Base-by-base conservation (phyloP, 352 stramenopile genomes). In the Heterotrichella gracilis region DNA sequence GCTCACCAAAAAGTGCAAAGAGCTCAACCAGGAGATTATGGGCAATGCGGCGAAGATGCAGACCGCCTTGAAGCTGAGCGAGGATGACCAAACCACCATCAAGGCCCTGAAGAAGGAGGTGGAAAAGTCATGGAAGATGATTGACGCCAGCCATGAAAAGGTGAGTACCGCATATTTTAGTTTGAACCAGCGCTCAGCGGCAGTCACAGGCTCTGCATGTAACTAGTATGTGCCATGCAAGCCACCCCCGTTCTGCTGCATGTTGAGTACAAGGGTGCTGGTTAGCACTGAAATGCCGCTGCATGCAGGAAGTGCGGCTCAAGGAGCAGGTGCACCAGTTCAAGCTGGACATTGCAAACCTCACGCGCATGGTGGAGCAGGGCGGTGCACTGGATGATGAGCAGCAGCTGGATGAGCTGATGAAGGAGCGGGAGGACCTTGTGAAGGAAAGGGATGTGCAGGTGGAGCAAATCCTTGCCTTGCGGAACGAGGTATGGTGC, bases 41-140 rank as follows among this genome's bases (percentile, higher is more conserved):
- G 94, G 92, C 78, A 95, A 94, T 74, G 86, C 85, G 21, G 84
- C 86, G 25, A 94, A 95, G 72, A 85, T 95, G 42, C 84, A 94
- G 73, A 92, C 84, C 20, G 87, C 87, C 19, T 78, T 95, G 24
- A 92, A 94, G 75, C 79, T 94, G 53, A 85, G 84, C 42, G 84
- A 93, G 77, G 85, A 94, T 75, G 84, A 94, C 73, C 82, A 94
- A 68, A 81, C 80, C 25, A 92, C 84, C 69, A 93, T 94, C 73
- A 77, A 78, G 22, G 85, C 81, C 67, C 79, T 95, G 63, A 88
- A 92, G 74, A 94, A 94, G 70, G 87, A 96, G 78, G 92, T 95
- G 76, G 86, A 95, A 69, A 92, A 88, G 73, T 81, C 84, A n/a
- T 89, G 81, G 82, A 86, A 92, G 75, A 89, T 90, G 84, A 76